phyloP scores from a whole-genome alignment of 1,284 basidiomycete genomes.

The Apiotrichum mycotoxinovorans region DNA sequence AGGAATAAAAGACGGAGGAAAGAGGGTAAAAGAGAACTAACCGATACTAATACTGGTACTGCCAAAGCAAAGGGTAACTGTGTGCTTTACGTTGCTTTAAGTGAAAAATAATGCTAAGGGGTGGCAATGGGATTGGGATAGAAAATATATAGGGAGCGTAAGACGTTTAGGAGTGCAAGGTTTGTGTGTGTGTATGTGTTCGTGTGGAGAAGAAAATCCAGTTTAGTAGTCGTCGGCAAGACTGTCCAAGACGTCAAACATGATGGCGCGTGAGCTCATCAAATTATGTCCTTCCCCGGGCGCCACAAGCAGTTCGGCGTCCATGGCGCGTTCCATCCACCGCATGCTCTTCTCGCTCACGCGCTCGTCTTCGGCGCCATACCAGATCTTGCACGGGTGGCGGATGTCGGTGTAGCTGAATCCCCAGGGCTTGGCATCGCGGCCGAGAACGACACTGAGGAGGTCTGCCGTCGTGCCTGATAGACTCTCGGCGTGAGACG shows the following conservation, averaged over 20 bases:
- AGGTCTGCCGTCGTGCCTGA: conserved; percentile 88
- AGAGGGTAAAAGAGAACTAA: too few species aligned
- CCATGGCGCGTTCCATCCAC: conserved; percentile 85
- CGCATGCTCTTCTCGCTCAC: conserved; percentile 81
- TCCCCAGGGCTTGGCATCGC: conserved; percentile 57
- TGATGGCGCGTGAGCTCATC: conserved; percentile 83
- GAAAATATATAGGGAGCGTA: too few species aligned
- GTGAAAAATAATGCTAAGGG: too few species aligned
- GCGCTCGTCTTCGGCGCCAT: conserved; percentile 87
- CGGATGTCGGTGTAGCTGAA: conserved; percentile 61
- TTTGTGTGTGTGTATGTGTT: too few species aligned
- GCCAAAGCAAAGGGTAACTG: too few species aligned
- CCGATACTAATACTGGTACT: too few species aligned
- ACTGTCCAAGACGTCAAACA: conserved; percentile 78
- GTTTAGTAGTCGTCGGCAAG: conserved; percentile 44
- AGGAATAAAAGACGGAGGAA: background rate
- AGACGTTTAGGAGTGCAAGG: too few species aligned
- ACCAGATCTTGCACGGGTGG: conserved; percentile 82
- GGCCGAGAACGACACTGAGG: conserved; percentile 75
- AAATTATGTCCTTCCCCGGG: conserved; percentile 84
- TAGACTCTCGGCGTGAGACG: conserved; percentile 89
- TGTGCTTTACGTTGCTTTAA: too few species aligned
- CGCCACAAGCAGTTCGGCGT: conserved; percentile 74
- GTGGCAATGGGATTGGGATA: too few species aligned
- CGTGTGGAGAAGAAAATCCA: too few species aligned